Evolutionary conservation across 768 basidiomycete genomes (phyloP).

Genomic region (Naganishia friedmannii): DNA sequence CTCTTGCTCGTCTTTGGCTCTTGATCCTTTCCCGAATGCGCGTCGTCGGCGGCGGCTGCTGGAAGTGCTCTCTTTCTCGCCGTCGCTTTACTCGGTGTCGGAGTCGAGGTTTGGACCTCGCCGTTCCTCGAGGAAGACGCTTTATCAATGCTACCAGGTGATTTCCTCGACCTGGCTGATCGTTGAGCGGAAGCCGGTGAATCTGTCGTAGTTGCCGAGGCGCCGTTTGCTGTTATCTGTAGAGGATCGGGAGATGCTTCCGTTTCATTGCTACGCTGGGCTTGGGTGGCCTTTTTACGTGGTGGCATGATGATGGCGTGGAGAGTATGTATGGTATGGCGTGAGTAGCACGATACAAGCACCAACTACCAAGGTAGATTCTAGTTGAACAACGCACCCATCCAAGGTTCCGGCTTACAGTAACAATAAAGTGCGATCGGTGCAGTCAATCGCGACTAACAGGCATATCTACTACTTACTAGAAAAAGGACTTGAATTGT

Average conservation of each 20-base stretch:
- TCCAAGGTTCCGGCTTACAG: background rate
- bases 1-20: slow-evolving; percentile 1
- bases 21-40: background rate
- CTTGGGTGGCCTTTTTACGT: background rate
- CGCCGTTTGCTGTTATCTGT: background rate
- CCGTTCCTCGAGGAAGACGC: background rate
- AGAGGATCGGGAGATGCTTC: slow-evolving; percentile 16
- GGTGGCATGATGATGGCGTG: slow-evolving; percentile 2
- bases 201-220: background rate
- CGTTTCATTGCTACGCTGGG: background rate
- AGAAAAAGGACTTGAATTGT: background rate
- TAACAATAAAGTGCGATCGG: slow-evolving; percentile 4
- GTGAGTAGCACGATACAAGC: background rate
- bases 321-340: background rate
- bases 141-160: background rate
- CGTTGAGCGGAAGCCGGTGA: slow-evolving; percentile 3
- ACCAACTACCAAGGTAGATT: slow-evolving; percentile 9
- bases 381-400: background rate
- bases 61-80: background rate
- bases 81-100: background rate
- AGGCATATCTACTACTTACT: background rate
- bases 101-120: no score
- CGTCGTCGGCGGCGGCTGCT: background rate
- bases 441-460: slow-evolving; percentile 14
- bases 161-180: slow-evolving; percentile 3